Base-by-base conservation (phyloP, 1,139 yeast genomes). In the Kodamaea ohmeri region DNA sequence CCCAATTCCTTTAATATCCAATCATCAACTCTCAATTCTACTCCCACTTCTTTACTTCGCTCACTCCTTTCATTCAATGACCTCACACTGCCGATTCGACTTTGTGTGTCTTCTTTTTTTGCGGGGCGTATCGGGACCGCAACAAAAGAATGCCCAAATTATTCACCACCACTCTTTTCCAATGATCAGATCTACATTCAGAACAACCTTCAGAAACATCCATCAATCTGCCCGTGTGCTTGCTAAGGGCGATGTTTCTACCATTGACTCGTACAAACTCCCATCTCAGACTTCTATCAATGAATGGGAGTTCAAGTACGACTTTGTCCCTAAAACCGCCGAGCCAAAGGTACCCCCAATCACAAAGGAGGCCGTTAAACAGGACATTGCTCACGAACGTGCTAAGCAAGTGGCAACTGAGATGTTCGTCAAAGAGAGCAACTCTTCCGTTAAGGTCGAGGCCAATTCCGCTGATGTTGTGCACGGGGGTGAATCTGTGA, bases 291-390 rank as follows among this genome's bases (percentile, higher is more conserved):
- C 75, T 2, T 70, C 75, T 25, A 66, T 71, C 51, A 63, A 62
- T 50, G 71, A 75, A 55, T 63, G 71, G 69, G 76, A 67, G 48
- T 76, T 74, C 60, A 74, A 71, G 50, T 75, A 76, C 51, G 76
- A 71, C 51, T 71, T 66, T 45, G 62, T 69, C 38, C 76, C 76
- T 17, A 67, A 65, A 47, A 62, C 61, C 12, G 39, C 64, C 8
- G 68, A 68, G 37, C 73, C 78, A 15, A 71, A 74, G 53, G 67
- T 75, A 17, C 80, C 81, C 6, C 76, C 80, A 4, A 60, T 75
- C 38, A 68, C 75, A 36, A 61, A 65, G 17, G 74, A 73, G 46
- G 80, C 80, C 1, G 71, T 75, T 28, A 61, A 67, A 44, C 76
- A 67, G 43, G 76, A 71, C 47, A 65, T 69, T 48, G 76, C 76